Evolutionary conservation across 371 early-diverging fungal species (phyloP), one percentile per base, ranked within the genome.

Genomic region (Batrachochytrium dendrobatidis): DNA sequence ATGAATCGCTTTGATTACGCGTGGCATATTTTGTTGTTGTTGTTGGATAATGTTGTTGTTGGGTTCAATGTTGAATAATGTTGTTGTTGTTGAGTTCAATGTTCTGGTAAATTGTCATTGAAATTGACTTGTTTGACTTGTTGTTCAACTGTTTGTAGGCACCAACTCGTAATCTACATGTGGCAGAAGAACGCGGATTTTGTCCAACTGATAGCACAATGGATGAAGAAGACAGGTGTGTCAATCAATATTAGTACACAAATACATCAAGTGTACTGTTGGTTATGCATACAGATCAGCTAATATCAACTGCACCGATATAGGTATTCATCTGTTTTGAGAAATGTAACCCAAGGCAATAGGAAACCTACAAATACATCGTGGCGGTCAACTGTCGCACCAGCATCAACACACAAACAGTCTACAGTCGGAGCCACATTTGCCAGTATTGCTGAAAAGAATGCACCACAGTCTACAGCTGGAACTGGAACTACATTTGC

Each of bases 131-230:
- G n/a, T n/a, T n/a, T n/a, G n/a, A n/a, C n/a, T n/a, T n/a, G n/a
- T n/a, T n/a, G n/a, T n/a, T n/a, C n/a, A n/a, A n/a, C n/a, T n/a
- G n/a, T n/a, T n/a, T n/a, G n/a, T n/a, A 85, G 75, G 71, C 81
- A 22, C 69, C 88, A 5, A 76, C 87, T 17, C 77, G 69, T 56
- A 95, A 95, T 71, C 72, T 81, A 12, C 99, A 99, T 67, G 66
- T 95, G 58, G 79, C 88, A 22, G 99, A 99, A 65, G 99, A 99
- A 70, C 89, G 98, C 53, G 92, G 92, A 49, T 50, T 85, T 35
- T 69, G 69, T 1, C 62, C 79, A 7, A 79, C 82, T 24, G 87
- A 85, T 53, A 79, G 77, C 52, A 82, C 81, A 1, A 77, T 91
- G 66, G 94, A 94, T 64, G 94, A 95, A 70, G 95, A 94, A 60